Evolutionary conservation across 1,139 yeast genomes (phyloP).

Genomic region (Scheffersomyces lignicola): DNA sequence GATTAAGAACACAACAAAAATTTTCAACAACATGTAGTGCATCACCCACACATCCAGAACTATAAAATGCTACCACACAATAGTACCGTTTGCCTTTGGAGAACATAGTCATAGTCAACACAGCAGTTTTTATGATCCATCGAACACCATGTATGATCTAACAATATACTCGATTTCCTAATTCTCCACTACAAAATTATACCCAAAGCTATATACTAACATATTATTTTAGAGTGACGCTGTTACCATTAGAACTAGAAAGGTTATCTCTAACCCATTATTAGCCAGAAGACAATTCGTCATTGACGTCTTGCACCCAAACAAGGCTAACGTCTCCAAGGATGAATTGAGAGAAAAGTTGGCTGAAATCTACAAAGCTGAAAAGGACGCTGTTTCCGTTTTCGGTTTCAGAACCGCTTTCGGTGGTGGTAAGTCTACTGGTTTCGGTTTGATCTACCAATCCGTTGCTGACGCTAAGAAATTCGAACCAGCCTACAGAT

Average conservation of each 20-base stretch:
- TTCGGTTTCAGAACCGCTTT: slow-evolving; percentile 99
- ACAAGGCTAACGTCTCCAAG: slow-evolving; percentile 99
- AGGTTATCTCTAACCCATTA: slow-evolving; percentile 99
- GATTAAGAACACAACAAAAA: too few species aligned
- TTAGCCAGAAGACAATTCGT: slow-evolving; percentile 99
- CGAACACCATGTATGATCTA: background rate
- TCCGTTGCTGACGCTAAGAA: slow-evolving; percentile 96
- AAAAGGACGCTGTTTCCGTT: slow-evolving; percentile 97
- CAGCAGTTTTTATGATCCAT: background rate
- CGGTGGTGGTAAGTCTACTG: slow-evolving; percentile 99
- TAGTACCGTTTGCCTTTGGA: background rate
- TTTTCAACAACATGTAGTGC: too few species aligned
- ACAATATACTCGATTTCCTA: background rate
- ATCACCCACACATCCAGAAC: background rate
- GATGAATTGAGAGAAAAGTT: slow-evolving; percentile 98
- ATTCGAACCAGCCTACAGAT: slow-evolving; percentile 99
- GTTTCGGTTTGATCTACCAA: slow-evolving; percentile 99
- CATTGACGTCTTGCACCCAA: slow-evolving; percentile 99
- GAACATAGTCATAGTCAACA: background rate
- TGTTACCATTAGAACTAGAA: slow-evolving; percentile 99
- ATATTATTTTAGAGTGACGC: slow-evolving; percentile 75
- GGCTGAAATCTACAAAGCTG: slow-evolving; percentile 96
- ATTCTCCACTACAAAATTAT: too few species aligned
- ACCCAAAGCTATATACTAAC: slow-evolving; percentile 1
- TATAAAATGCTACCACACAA: background rate